Base-by-base conservation (phyloP, 2,329 filamentous ascomycete genomes). In the Ustulina deusta region DNA sequence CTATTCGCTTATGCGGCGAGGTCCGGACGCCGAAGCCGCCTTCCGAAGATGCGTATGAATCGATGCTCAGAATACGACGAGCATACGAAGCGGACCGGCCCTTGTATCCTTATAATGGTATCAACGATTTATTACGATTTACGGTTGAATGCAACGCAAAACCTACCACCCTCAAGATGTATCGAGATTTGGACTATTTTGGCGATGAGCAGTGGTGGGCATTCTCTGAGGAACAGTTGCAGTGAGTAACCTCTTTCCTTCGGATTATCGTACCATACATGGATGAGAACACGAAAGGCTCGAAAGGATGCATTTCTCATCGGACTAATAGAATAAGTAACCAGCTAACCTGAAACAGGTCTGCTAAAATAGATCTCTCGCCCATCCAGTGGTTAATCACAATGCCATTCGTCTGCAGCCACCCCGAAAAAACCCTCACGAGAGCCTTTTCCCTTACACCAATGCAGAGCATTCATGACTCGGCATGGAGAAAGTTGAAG, bases 321-420 rank as follows among this genome's bases (percentile, higher is more conserved):
- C 6, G 1, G 6, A 2, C 17, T 20, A 20, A 20, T 6, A 20
- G 25, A 3, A 51, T 6, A 13, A 29, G 25, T n/a, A n/a, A 6
- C 13, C 11, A 51, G 46, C 46, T 51, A 15, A 51, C 22, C 15
- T 29, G 15, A 17, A 17, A 6, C 22, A 51, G 46, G 6, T 15
- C 10, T 4, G 46, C 46, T 15, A 29, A 15, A 27, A 6, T 51
- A 6, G 46, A 51, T 32, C 25, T 51, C 32, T 51, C 46, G 13
- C 11, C 46, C 25, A 51, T 51, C 5, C 46, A 51, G 15, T 51
- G 46, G 46, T 29, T 51, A 51, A 51, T 51, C 46, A 7, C 22
- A 9, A 51, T 51, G 46, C 25, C 25, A n/a, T n/a, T 29, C 6
- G 2, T 51, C 11, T 51, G 46, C 25, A 51, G 22, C 27, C 22